phyloP scores from a whole-genome alignment of 352 stramenopile genomes.

The Globisporangium nunn region DNA sequence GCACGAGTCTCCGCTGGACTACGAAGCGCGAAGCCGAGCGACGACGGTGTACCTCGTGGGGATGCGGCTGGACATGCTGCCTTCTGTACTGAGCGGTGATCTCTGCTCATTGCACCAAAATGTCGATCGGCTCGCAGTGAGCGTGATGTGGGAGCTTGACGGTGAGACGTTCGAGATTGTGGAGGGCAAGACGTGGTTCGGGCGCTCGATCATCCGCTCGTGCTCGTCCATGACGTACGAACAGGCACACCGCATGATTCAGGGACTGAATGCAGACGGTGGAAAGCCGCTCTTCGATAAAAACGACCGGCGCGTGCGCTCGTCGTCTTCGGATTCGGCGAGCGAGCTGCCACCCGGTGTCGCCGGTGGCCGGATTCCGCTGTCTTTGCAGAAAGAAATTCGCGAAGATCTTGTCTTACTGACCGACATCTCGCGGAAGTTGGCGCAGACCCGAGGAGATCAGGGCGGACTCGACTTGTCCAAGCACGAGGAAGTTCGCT shows the following conservation, averaged over 20 bases:
- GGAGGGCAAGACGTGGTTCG: constrained; percentile 60
- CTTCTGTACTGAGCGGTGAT: constrained; percentile 80
- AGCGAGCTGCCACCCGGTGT: constrained; percentile 29
- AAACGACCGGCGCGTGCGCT: constrained; percentile 7
- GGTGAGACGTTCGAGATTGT: constrained; percentile 44
- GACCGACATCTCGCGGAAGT: constrained; percentile 54
- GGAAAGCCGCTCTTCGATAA: constrained; percentile 20
- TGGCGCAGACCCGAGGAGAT: constrained; percentile 49
- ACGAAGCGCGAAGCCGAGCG: constrained; percentile 83
- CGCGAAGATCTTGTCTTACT: constrained; percentile 51
- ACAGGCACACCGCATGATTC: constrained; percentile 70
- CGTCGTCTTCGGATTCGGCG: constrained; percentile 4
- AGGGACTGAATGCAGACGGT: constrained; percentile 55
- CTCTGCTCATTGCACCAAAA: constrained; percentile 90
- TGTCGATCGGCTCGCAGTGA: constrained; percentile 86
- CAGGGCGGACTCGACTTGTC: constrained; percentile 75
- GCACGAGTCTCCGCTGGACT: constrained; percentile 93
- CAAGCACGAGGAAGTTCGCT: constrained; percentile 79
- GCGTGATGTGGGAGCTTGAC: constrained; percentile 90
- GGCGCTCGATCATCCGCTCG: constrained; percentile 96
- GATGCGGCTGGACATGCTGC: constrained; percentile 90
- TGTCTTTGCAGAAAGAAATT: constrained; percentile 43
- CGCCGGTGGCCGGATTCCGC: constrained; percentile 55
- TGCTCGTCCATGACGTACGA: constrained; percentile 87
- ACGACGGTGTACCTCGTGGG: constrained; percentile 99